Evolutionary conservation across 805 yeast species (phyloP).

Genomic region (Candida jianshihensis): DNA sequence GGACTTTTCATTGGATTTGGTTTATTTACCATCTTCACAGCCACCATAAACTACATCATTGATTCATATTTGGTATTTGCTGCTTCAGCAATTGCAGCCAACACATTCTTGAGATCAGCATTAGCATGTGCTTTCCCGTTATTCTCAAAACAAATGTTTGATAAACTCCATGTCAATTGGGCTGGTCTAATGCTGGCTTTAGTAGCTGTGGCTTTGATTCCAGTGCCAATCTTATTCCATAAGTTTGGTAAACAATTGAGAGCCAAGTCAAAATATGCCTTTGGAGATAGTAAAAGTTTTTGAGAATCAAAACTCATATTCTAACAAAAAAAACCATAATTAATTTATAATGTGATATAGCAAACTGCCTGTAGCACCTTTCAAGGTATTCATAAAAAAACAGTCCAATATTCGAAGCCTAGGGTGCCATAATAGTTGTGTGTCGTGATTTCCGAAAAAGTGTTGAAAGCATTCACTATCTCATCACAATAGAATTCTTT

Average conservation of each 20-base stretch:
- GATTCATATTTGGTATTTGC: slow-evolving; percentile 66
- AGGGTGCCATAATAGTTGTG: too few relatives aligned
- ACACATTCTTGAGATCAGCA: slow-evolving; percentile 60
- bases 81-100: slow-evolving; percentile 74
- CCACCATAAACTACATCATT: slow-evolving; percentile 64
- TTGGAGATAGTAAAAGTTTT: slow-evolving; percentile 16
- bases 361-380: too few relatives aligned
- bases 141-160: slow-evolving; percentile 67
- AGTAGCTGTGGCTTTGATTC: slow-evolving; percentile 47
- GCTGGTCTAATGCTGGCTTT: slow-evolving; percentile 69
- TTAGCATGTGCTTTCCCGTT: slow-evolving; percentile 70
- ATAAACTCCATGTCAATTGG: slow-evolving; percentile 65
- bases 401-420: too few relatives aligned
- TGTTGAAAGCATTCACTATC: too few relatives aligned
- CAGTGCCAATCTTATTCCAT: slow-evolving; percentile 64
- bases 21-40: slow-evolving; percentile 57
- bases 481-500: too few relatives aligned
- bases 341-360: too few relatives aligned
- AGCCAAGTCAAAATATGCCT: slow-evolving; percentile 52
- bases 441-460: too few relatives aligned
- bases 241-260: slow-evolving; percentile 53
- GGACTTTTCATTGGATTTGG: slow-evolving; percentile 65
- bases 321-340: too few relatives aligned
- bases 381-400: too few relatives aligned
- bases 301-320: too few relatives aligned